phyloP scores from a whole-genome alignment of 169 alveolate species.

The Plasmodium vivax region DNA sequence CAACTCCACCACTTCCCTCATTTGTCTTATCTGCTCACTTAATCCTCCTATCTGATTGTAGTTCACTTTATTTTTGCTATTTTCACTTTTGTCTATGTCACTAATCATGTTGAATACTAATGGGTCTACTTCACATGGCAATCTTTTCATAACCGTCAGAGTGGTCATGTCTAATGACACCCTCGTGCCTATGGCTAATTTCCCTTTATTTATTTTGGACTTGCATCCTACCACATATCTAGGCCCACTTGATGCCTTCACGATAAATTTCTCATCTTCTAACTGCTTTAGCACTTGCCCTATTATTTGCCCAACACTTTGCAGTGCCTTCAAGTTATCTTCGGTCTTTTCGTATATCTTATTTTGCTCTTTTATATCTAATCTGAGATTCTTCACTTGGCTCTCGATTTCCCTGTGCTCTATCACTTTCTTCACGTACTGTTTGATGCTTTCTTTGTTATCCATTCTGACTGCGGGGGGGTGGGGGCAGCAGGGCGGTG shows the following conservation, averaged over 20 bases:
- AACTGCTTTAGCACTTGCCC: constrained; percentile 97
- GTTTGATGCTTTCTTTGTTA: constrained; percentile 61
- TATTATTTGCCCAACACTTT: constrained; percentile 98
- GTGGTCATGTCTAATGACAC: constrained; percentile 99
- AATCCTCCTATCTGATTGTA: constrained; percentile 95
- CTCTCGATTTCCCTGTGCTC: constrained; percentile 82
- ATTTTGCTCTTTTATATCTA: constrained; percentile 86
- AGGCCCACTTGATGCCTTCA: constrained; percentile 97
- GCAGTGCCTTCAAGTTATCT: constrained; percentile 96
- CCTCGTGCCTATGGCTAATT: constrained; percentile 96
- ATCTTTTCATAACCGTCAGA: constrained; percentile 95
- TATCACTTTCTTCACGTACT: constrained; percentile 79
- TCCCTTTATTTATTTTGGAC: constrained; percentile 92
- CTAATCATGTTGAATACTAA: constrained; percentile 97
- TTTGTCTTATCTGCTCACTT: constrained; percentile 96
- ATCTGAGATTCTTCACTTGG: constrained; percentile 75
- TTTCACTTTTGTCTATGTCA: constrained; percentile 89
- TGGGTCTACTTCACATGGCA: constrained; percentile 99
- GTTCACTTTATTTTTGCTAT: constrained; percentile 72
- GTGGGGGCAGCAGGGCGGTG: background rate
- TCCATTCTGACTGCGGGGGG: constrained; percentile 35
- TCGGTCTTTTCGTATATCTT: constrained; percentile 94
- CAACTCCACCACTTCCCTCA: constrained; percentile 98
- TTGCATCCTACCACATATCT: constrained; percentile 98
- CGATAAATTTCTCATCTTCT: constrained; percentile 95